Base-by-base conservation (phyloP, 2,329 filamentous ascomycete genomes). In the Alternaria triticina region DNA sequence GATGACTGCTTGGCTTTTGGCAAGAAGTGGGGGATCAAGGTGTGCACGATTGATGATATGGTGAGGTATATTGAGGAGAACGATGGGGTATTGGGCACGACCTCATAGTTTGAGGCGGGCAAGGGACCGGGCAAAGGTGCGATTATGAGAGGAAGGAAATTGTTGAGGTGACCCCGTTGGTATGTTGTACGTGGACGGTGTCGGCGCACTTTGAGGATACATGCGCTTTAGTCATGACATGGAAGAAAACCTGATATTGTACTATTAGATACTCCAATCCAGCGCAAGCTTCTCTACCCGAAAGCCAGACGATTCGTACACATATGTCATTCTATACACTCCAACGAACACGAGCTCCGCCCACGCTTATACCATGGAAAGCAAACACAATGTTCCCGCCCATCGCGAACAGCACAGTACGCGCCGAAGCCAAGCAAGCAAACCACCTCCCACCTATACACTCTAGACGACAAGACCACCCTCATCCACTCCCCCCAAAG, bases 31-130 rank as follows among this genome's bases (percentile, higher is more conserved):
- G 94, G 94, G 5, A 84, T 99, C 71, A 96, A 91, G 84, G 93
- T 97, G 62, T 97, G 94, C 82, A 98, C 96, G 28, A 98, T 99
- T 82, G 94, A 95, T 78, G 94, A 95, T 81, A 81, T 99, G 82
- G 90, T 95, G 27, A 85, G 84, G 61, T 91, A 96, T 79, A 83
- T 97, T 62, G 91, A 96, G 80, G 90, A 89, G 84, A 89, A 85
- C 43, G 90, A 94, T 82, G 90, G 89, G 10, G 61, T 52, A 1
- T 23, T 60, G 22, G 57, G 51, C 7, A 33, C 15, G 27, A 12
- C 17, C 1, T 54, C 71, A 65, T 49, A 64, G 62, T 12, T 55
- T 60, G 36, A 69, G 62, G 13, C 45, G 27, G 23, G 69, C 68
- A 59, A 15, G 4, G 13, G 20, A 7, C 22, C 36, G 36, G 36